Evolutionary conservation across 768 basidiomycete genomes (phyloP), one percentile per base, ranked within the genome.

Genomic region (Lyophyllum semitale): DNA sequence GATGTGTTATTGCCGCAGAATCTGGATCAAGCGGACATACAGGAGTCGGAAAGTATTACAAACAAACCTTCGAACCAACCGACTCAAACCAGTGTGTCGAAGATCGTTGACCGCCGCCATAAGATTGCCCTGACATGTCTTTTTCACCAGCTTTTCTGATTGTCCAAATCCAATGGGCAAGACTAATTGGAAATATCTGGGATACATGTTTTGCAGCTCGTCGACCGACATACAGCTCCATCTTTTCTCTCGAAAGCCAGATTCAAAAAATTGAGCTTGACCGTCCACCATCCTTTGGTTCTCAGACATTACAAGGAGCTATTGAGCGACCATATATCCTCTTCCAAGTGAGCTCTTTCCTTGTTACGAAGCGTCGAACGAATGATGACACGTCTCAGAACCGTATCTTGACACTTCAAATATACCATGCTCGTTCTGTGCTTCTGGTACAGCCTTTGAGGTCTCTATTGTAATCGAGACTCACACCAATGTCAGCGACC

Each of bases 91-190:
- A 56, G 59, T 49, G 30, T n/a, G 51, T 59, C 25, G 32, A 9
- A 27, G 12, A 15, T n/a, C 7, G 23, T 9, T 12, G 29, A 30
- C 6, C 11, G 6, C 37, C 8, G 6, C n/a, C 42, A 30, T 35
- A 18, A 47, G 22, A 41, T 15, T 42, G 5, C 15, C 18, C n/a
- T 51, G 47, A 26, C 45, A 32, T 18, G 11, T 22, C 23, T 29
- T 35, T 15, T 47, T 18, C 17, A 59, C 23, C 15, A 59, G 54
- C 46, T 27, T 59, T 59, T 27, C 54, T 42, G 12, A 55, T 56
- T 22, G 43, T 59, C 17, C 54, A 56, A 56, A 59, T 59, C 23
- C 49, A 44, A 11, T 59, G 59, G 59, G 44, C 59, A 23, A 59
- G 41, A 26, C 27, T 59, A 37, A 32, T 53, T n/a, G 44, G 59